Evolutionary conservation across 768 basidiomycete genomes (phyloP), one percentile per base, ranked within the genome.

Genomic region (Lentinula sp.): DNA sequence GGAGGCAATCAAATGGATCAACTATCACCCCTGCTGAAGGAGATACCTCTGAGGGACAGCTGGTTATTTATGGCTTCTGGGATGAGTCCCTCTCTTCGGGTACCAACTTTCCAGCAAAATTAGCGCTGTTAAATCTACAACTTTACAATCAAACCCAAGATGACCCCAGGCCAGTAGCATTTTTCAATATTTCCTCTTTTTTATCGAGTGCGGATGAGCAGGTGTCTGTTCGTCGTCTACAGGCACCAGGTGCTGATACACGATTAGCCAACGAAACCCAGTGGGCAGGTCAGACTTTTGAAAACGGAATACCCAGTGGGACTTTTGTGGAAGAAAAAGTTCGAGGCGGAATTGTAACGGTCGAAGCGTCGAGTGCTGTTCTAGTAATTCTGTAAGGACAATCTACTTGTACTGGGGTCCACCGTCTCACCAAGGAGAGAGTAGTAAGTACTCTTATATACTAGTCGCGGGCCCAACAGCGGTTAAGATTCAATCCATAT

Each of bases 51-150:
- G 69, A 73, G 10, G 80, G 81, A n/a, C 78, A 82, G 61, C 68
- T 82, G 8, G 78, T 82, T 13, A 76, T 74, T 0, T 84, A 83
- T 61, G 82, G 78, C 6, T 78, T 83, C 63, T 83, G 82, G 81
- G 77, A 77, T 48, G 68, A 68, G 34, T 61, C 61, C 7, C 54
- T 53, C 28, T 61, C 72, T 9, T 65, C 66, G 15, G 66, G 68
- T 1, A 64, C 68, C n/a, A 56, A 66, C 5, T 76, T 74, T 60
- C 80, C 81, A 0, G 64, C 72, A 16, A 83, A 82, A 66, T 66
- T 83, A 5, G 81, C 77, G 0, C 70, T 83, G 5, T 68, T 83
- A 21, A 83, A 83, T 59, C 66, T 83, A 46, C 55, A 83, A 61
- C 79, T 83, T 15, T 83, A 76, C 69, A 83, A 83, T 60, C 72